A percentile compares a stretch with the other conserved stretches of the same genome.
phyloP scores from a whole-genome alignment of 371 early-diverging fungal genomes.

The Haplosporangium sp. region DNA sequence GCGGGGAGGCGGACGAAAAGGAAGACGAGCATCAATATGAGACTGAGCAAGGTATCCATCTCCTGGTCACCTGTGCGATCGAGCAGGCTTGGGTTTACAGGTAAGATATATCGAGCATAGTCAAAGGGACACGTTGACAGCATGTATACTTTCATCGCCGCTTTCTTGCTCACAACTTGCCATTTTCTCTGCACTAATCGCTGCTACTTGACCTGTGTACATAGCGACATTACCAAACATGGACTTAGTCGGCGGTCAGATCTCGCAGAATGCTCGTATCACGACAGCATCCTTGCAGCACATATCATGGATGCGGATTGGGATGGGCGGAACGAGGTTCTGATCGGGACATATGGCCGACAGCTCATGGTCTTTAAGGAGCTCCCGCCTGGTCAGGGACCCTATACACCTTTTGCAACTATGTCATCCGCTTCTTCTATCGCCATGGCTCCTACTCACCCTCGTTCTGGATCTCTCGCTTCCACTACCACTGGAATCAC shows the following conservation, averaged over 20 bases:
- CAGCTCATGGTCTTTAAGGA: constrained; percentile 79
- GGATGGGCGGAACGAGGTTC: constrained; percentile 76
- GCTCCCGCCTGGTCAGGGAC: constrained; percentile 47
- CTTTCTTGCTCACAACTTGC: no score
- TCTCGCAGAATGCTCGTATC: constrained; percentile 66
- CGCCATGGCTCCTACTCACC: constrained; percentile 3
- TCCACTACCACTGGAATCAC: no score
- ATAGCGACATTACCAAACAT: constrained; percentile 57
- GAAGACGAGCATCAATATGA: background rate
- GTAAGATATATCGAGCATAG: constrained; percentile 26
- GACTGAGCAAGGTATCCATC: constrained; percentile 55
- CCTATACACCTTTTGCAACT: no score
- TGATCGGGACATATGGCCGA: constrained; percentile 81
- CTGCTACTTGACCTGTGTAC: no score
- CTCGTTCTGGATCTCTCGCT: background rate
- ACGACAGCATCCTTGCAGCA: constrained; percentile 75
- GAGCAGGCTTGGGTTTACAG: constrained; percentile 71
- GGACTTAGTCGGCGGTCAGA: constrained; percentile 58
- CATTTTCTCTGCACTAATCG: no score
- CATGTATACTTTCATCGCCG: constrained; percentile 1
- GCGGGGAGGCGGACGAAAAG: background rate
- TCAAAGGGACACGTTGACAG: background rate
- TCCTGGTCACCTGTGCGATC: constrained; percentile 73
- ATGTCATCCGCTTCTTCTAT: no score
- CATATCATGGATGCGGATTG: constrained; percentile 82